A percentile compares a stretch with the other conserved stretches of the same genome.
phyloP scores from a whole-genome alignment of 306 rosid genomes.

The Inga leiocalycina region DNA sequence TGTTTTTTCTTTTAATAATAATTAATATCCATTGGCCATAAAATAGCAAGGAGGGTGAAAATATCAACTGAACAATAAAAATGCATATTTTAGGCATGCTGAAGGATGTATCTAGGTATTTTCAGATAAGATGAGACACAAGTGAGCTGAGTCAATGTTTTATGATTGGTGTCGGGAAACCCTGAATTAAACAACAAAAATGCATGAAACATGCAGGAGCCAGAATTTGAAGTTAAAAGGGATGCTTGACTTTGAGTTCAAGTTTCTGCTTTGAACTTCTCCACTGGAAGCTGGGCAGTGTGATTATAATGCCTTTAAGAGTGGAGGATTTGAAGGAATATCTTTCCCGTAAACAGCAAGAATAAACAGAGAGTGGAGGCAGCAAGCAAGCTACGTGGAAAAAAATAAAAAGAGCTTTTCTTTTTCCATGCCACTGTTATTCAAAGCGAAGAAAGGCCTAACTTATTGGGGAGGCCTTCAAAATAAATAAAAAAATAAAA shows the following conservation, averaged over 20 bases:
- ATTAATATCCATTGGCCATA: neutral
- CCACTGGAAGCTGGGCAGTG: constrained; percentile 28
- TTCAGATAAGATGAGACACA: neutral
- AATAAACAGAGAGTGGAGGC: constrained; percentile 33
- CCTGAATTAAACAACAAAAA: constrained; percentile 10
- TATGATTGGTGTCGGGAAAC: neutral
- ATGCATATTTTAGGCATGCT: neutral
- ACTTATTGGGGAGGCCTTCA: constrained; percentile 34
- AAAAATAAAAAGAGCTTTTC: constrained; percentile 20
- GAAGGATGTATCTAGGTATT: neutral
- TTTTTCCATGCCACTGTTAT: constrained; percentile 12
- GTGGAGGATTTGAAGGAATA: constrained; percentile 26
- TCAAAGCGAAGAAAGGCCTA: constrained; percentile 40
- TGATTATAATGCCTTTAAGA: constrained; percentile 24
- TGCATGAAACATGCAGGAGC: constrained; percentile 8
- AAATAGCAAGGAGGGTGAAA: neutral
- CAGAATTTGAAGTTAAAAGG: constrained; percentile 28
- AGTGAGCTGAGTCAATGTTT: neutral
- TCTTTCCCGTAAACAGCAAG: constrained; percentile 32
- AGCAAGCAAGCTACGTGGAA: constrained; percentile 25
- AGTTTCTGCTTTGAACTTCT: constrained; percentile 38
- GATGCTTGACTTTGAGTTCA: constrained; percentile 51
- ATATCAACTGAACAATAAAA: neutral
- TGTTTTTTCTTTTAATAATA: neutral
- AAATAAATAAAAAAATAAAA: neutral